Conservation (phyloP, 768 basidiomycete species). For the Suillus placidus region DNA sequence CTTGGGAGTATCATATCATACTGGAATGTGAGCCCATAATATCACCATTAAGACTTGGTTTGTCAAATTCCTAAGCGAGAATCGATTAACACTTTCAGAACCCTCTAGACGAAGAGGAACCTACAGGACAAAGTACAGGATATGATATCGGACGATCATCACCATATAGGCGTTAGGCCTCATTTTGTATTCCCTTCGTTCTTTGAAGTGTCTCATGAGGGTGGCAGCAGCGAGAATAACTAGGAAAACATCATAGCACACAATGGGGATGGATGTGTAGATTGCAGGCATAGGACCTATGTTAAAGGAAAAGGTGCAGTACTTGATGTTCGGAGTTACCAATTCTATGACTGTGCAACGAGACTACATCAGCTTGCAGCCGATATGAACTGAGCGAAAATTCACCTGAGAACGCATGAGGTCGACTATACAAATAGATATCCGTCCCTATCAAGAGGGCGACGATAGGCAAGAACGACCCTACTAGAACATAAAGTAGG, state of each 20-base stretch:
- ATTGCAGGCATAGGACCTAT: constrained; percentile 1
- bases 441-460: not conserved
- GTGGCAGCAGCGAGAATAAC: not conserved
- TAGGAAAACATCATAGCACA: not conserved
- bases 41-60: not conserved
- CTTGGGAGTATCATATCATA: not conserved
- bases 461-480: not conserved
- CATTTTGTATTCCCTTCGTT: not conserved
- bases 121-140: constrained; percentile 1
- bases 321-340: not conserved
- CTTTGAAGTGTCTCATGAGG: not conserved
- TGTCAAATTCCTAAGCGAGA: not conserved
- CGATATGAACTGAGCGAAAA: not conserved
- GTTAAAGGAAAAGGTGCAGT: not conserved
- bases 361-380: not conserved
- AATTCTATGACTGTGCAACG: not conserved
- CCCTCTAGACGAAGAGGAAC: not conserved
- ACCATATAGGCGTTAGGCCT: not conserved
- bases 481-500: not conserved
- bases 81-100: not conserved
- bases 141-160: constrained; percentile 2
- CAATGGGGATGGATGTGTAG: not conserved
- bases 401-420: not conserved
- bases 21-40: not conserved
- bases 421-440: not conserved